Percentiles rank a stretch among this genome's conserved stretches.
Evolutionary conservation across 2,329 filamentous ascomycete species (phyloP).

Genomic region (Colletotrichum agaves): DNA sequence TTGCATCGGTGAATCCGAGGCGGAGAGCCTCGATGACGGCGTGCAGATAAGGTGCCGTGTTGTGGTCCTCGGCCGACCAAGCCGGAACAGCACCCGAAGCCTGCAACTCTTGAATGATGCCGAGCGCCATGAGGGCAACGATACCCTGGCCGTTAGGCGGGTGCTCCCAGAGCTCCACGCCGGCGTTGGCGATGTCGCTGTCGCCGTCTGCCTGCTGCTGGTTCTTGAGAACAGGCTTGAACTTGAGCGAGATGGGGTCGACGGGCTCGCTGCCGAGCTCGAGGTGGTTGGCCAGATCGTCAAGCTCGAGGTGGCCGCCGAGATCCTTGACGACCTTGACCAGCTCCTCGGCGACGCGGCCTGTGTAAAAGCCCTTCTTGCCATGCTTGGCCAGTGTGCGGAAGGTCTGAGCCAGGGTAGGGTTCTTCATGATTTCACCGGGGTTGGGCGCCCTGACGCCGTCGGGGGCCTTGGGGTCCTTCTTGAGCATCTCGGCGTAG

Average conservation of each 20-base stretch:
- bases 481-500: constrained; percentile 86
- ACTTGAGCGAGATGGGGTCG: constrained; percentile 84
- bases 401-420: constrained; percentile 83
- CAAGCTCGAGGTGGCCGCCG: constrained; percentile 81
- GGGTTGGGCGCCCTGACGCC: constrained; percentile 79
- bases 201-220: constrained; percentile 18
- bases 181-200: constrained; percentile 50
- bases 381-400: constrained; percentile 80
- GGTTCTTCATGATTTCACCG: constrained; percentile 92
- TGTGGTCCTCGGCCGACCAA: constrained; percentile 80
- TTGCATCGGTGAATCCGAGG: constrained; percentile 89
- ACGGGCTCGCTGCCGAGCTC: constrained; percentile 77
- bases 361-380: constrained; percentile 91
- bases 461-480: constrained; percentile 72
- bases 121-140: constrained; percentile 92
- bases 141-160: constrained; percentile 97
- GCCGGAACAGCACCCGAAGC: constrained; percentile 77
- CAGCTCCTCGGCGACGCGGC: constrained; percentile 82
- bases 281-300: constrained; percentile 83
- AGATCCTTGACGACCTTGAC: constrained; percentile 80
- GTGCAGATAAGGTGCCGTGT: constrained; percentile 84
- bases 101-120: constrained; percentile 89
- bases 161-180: constrained; percentile 91
- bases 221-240: constrained; percentile 53
- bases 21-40: constrained; percentile 88